Evolutionary conservation across 352 stramenopile species (phyloP).

Genomic region (Pythium oligandrum): DNA sequence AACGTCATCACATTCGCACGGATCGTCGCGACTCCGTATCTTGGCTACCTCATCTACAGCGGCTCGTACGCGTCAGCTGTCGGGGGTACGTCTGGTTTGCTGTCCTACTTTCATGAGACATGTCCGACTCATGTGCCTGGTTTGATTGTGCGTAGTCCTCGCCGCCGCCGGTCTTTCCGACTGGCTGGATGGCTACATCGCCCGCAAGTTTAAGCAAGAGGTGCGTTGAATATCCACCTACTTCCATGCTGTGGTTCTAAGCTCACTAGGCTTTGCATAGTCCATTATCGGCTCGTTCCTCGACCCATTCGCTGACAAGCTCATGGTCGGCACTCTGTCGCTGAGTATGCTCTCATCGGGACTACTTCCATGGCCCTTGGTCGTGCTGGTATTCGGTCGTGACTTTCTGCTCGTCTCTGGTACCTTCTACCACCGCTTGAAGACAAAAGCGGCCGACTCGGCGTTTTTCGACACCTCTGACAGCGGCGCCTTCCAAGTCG

Average conservation of each 20-base stretch:
- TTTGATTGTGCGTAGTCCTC: constrained; percentile 36
- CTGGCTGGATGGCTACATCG: constrained; percentile 81
- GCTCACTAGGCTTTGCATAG: constrained; percentile 8
- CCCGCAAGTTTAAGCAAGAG: constrained; percentile 68
- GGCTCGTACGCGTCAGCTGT: constrained; percentile 62
- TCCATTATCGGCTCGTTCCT: constrained; percentile 81
- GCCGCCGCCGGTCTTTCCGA: constrained; percentile 66
- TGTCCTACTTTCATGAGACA: neutral
- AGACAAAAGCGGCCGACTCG: constrained; percentile 60
- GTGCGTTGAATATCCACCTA: constrained; percentile 9
- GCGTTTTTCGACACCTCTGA: constrained; percentile 81
- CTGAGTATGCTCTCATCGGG: constrained; percentile 69
- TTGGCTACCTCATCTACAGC: constrained; percentile 68
- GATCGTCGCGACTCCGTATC: constrained; percentile 72
- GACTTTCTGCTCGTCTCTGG: constrained; percentile 70
- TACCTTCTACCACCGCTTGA: constrained; percentile 72
- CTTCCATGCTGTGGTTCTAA: too few relatives aligned
- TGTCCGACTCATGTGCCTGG: neutral
- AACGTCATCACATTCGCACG: constrained; percentile 78
- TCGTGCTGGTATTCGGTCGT: constrained; percentile 65
- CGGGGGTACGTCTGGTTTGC: constrained; percentile 34
- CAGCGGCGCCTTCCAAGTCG: constrained; percentile 62
- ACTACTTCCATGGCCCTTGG: constrained; percentile 55
- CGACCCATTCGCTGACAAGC: constrained; percentile 79
- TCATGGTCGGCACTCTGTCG: constrained; percentile 71